Evolutionary conservation across 768 basidiomycete genomes (phyloP), one percentile per base, ranked within the genome.

Genomic region (Xerocomellus chrysenteron): DNA sequence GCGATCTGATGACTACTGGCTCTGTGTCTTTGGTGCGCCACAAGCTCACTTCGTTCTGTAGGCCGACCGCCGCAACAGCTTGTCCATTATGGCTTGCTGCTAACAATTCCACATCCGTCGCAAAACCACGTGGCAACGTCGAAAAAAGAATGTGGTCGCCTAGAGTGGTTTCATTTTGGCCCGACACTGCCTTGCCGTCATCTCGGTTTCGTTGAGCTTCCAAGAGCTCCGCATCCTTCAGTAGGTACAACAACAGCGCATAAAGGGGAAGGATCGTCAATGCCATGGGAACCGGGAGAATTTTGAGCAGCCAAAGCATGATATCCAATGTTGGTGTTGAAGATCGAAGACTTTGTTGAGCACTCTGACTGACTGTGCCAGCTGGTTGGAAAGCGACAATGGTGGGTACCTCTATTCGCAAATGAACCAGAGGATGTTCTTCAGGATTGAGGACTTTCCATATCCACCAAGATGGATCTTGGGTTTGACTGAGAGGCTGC

Each of bases 201-300:
- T 75, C 75, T 33, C 83, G 80, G 66, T 88, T 80, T 40, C 87
- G 80, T 65, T 94, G 92, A 3, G 91, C 89, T 64, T 94, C 94
- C 36, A 97, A 79, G 1, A 94, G 82, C 56, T 99, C 94, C 0
- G 92, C 85, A 61, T 96, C 88, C 75, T 95, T 96, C 58, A 98
- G 76, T 2, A 99, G 79, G 68, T 94, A 94, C 11, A 92, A 77
- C 9, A 96, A 76, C 12, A 98, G 73, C 9, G 82, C 79, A 69
- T 90, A 98, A 11, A 98, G 77, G 4, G 81, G 71, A 26, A 80
- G 74, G 8, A 88, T 90, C 0, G 95, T 96, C 6, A 78, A 78
- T 9, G 84, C 81, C 67, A 97, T 95, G 0, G 96, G 96, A 1
- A 94, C 71, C 2, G 92, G 75, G 70, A 98, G 84, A 58, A 95